Conservation (phyloP, 345 rosid genomes). For the thale cress (Arabidopsis thaliana) region DNA sequence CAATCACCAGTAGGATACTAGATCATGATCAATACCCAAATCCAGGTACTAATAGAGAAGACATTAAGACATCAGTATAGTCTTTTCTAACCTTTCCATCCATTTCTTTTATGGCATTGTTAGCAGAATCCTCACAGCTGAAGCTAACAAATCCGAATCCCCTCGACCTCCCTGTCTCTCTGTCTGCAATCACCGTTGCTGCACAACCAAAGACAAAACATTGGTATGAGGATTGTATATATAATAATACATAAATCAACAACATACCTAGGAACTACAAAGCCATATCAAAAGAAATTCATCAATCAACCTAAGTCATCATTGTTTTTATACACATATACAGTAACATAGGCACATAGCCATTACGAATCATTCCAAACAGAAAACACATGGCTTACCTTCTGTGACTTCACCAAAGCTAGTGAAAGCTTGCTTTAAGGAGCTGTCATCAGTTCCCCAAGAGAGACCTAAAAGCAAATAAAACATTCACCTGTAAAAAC, state of each 20-base stretch:
- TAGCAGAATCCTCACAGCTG: slow-evolving; percentile 52
- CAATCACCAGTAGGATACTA: neutral
- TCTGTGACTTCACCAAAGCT: slow-evolving; percentile 54
- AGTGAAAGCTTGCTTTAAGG: slow-evolving; percentile 56
- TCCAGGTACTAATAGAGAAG: too few species aligned
- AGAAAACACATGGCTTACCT: slow-evolving; percentile 41
- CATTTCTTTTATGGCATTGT: slow-evolving; percentile 60
- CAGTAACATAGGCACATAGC: neutral
- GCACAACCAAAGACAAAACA: slow-evolving; percentile 25
- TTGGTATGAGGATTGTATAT: neutral
- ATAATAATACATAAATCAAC: neutral
- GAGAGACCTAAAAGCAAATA: slow-evolving; percentile 48
- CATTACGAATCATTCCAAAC: neutral
- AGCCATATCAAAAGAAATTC: neutral
- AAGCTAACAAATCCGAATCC: slow-evolving; percentile 75
- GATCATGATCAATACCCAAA: slow-evolving; percentile 37
- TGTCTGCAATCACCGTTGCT: slow-evolving; percentile 63
- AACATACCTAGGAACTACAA: neutral
- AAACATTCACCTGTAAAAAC: neutral
- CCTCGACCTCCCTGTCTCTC: slow-evolving; percentile 71
- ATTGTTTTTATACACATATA: neutral
- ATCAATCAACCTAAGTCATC: too few species aligned
- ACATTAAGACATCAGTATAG: too few species aligned
- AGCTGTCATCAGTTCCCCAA: slow-evolving; percentile 51
- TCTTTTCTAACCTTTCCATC: slow-evolving; percentile 64